Conservation (phyloP, 768 basidiomycete genomes). For the Hygrocybe punicea region DNA sequence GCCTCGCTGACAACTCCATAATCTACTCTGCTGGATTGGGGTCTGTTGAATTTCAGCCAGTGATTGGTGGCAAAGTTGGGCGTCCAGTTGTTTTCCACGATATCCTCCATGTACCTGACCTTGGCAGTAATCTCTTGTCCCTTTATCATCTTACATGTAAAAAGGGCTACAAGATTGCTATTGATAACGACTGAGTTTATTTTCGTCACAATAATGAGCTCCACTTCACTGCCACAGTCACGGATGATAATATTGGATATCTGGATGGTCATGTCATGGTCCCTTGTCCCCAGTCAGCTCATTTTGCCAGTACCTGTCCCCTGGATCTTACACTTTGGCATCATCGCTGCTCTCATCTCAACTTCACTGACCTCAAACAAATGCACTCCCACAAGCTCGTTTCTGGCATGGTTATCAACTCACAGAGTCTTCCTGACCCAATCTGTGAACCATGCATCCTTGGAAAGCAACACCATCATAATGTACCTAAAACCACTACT, state of each 20-base stretch:
- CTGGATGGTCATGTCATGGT: slow-evolving; percentile 17
- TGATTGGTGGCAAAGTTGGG: too few relatives aligned
- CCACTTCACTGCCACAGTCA: slow-evolving; percentile 22
- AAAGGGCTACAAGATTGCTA: slow-evolving; percentile 7
- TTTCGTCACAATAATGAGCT: slow-evolving; percentile 3
- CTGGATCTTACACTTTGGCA: slow-evolving; percentile 29
- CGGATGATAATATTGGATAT: slow-evolving; percentile 21
- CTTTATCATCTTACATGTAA: slow-evolving; percentile 8
- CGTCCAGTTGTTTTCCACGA: too few relatives aligned
- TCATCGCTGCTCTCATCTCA: slow-evolving; percentile 27
- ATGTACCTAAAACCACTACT: slow-evolving; percentile 9
- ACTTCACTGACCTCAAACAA: slow-evolving; percentile 16
- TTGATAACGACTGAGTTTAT: neutral
- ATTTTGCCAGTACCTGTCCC: slow-evolving; percentile 17
- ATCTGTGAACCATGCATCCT: slow-evolving; percentile 34
- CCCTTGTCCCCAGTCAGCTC: neutral
- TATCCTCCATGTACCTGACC: slow-evolving; percentile 17
- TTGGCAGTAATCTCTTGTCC: slow-evolving; percentile 12
- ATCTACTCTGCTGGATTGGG: slow-evolving; percentile 28
- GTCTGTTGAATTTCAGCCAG: too few relatives aligned
- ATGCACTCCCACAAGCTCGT: slow-evolving; percentile 18
- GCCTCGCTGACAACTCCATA: slow-evolving; percentile 23
- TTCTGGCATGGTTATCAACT: slow-evolving; percentile 21
- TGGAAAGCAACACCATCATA: slow-evolving; percentile 24
- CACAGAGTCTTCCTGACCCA: slow-evolving; percentile 20